Conservation (phyloP, 2,329 filamentous ascomycete species). For the Venturiaceae sp. region DNA sequence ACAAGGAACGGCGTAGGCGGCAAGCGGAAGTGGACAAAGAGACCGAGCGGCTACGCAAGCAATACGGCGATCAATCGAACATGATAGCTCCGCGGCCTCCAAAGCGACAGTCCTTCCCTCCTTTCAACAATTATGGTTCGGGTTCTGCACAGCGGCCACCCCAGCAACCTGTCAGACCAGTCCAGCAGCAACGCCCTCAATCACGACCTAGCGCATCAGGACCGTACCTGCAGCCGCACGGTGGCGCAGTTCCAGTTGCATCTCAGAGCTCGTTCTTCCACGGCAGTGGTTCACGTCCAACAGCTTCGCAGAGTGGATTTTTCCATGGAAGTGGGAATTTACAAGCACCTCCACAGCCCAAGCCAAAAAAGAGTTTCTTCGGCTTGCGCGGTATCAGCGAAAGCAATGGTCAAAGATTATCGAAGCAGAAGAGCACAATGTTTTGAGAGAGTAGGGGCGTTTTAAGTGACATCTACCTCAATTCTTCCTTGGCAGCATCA, state of each 20-base stretch:
- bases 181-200: conserved; percentile 1
- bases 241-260: conserved; percentile 7
- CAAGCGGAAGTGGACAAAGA: conserved; percentile 56
- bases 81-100: not conserved
- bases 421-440: conserved; percentile 14
- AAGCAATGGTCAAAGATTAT: conserved; percentile 11
- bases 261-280: conserved; percentile 8
- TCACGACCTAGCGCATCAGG: not conserved
- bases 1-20: conserved; percentile 44
- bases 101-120: conserved; percentile 1
- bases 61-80: conserved; percentile 54
- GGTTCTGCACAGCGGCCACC: not conserved
- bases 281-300: not conserved
- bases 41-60: conserved; percentile 59
- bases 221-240: conserved; percentile 21
- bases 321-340: conserved; percentile 20
- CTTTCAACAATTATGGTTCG: not conserved
- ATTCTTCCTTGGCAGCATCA: not conserved
- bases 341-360: conserved; percentile 8
- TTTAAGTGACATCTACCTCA: not conserved
- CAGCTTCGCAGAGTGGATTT: conserved; percentile 23
- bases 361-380: conserved; percentile 28
- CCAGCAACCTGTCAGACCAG: conserved; percentile 1
- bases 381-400: conserved; percentile 22
- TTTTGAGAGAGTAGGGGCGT: conserved; percentile 11